Percentiles rank a stretch among this genome's conserved stretches.
Conservation (phyloP, 495 filamentous ascomycete genomes). For the Aspergillus funiculosus region DNA sequence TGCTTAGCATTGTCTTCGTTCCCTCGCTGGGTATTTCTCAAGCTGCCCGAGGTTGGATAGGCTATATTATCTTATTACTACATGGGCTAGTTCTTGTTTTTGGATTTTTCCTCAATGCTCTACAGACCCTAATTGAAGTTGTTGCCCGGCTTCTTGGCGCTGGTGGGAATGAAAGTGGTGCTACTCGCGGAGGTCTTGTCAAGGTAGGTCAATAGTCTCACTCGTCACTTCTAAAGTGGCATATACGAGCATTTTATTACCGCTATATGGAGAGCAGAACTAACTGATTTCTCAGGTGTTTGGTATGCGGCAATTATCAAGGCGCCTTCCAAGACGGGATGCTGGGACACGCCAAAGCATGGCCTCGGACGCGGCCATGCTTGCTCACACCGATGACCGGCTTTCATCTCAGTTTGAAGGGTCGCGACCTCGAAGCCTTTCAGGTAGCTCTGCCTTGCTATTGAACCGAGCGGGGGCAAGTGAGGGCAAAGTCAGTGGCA, state of each 20-base stretch:
- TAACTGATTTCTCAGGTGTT: constrained; percentile 51
- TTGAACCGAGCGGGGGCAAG: constrained; percentile 50
- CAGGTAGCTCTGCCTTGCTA: constrained; percentile 73
- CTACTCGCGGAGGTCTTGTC: constrained; percentile 77
- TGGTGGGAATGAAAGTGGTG: constrained; percentile 67
- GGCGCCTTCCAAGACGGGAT: constrained; percentile 58
- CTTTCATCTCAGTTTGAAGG: constrained; percentile 62
- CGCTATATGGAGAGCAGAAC: neutral
- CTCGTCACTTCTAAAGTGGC: too few relatives aligned
- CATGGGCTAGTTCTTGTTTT: constrained; percentile 86
- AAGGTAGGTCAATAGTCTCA: constrained; percentile 47
- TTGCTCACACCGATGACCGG: constrained; percentile 56
- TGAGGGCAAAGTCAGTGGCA: constrained; percentile 42
- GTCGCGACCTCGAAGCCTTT: constrained; percentile 71
- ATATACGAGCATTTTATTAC: too few relatives aligned
- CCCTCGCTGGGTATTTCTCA: constrained; percentile 72
- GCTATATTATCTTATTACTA: constrained; percentile 82
- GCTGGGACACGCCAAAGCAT: constrained; percentile 64
- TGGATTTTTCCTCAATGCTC: constrained; percentile 86
- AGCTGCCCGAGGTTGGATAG: constrained; percentile 84
- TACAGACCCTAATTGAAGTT: constrained; percentile 87
- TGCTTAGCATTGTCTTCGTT: constrained; percentile 83
- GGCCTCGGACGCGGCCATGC: constrained; percentile 73
- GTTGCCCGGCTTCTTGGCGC: constrained; percentile 72
- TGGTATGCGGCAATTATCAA: constrained; percentile 85